phyloP scores from a whole-genome alignment of 306 rosid genomes.

The Acacia melanoxylon region DNA sequence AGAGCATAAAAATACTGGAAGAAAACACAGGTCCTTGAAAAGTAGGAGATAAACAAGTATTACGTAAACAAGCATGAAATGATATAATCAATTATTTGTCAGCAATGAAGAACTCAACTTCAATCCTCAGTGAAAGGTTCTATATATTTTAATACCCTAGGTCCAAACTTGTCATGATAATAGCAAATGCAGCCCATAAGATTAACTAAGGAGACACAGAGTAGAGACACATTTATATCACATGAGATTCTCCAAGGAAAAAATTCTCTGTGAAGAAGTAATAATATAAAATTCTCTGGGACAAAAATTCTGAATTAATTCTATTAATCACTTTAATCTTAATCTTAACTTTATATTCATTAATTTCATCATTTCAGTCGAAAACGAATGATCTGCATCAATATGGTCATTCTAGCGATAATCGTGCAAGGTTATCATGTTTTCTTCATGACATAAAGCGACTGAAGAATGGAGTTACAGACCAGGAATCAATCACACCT shows the following conservation, averaged over 20 bases:
- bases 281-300: slow-evolving; percentile 4
- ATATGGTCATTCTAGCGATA: slow-evolving; percentile 20
- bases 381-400: not conserved
- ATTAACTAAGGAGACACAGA: not conserved
- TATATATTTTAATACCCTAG: not conserved
- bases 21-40: not conserved
- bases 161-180: not conserved
- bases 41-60: not conserved
- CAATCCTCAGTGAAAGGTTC: not conserved
- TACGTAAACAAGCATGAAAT: not conserved
- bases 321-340: slow-evolving; percentile 11
- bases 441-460: slow-evolving; percentile 28
- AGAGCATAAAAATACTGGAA: not conserved
- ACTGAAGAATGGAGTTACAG: slow-evolving; percentile 24
- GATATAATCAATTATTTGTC: not conserved
- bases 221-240: not conserved
- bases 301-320: slow-evolving; percentile 11
- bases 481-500: slow-evolving; percentile 51
- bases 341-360: slow-evolving; percentile 11
- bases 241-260: not conserved
- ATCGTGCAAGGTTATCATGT: slow-evolving; percentile 2
- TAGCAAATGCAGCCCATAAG: not conserved
- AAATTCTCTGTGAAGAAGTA: not conserved
- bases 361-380: not conserved
- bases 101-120: not conserved